phyloP scores from a whole-genome alignment of 352 stramenopile species.

The Globisporangium middletonii region DNA sequence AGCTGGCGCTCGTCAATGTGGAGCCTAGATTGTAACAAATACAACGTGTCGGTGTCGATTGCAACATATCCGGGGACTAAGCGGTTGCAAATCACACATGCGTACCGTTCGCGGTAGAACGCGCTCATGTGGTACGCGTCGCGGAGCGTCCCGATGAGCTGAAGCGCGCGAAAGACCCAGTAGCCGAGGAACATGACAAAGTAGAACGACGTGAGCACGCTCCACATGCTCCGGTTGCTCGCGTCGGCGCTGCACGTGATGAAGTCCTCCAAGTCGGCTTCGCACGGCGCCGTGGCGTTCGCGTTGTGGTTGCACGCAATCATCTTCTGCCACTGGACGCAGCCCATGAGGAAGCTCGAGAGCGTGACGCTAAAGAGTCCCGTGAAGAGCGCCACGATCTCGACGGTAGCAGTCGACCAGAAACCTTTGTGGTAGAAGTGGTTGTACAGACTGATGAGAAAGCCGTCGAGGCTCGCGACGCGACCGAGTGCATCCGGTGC shows the following conservation, averaged over 20 bases:
- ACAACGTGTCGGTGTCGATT: background rate
- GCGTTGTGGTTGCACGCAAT: constrained; percentile 65
- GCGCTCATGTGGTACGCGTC: constrained; percentile 87
- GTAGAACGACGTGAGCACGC: constrained; percentile 86
- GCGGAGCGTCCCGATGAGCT: constrained; percentile 78
- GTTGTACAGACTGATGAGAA: constrained; percentile 92
- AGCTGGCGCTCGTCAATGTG: constrained; percentile 84
- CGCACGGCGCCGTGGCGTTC: constrained; percentile 76
- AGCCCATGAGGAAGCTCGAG: constrained; percentile 93
- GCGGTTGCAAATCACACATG: background rate
- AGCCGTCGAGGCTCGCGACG: constrained; percentile 86
- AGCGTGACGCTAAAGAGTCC: constrained; percentile 95
- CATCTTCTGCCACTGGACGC: constrained; percentile 93
- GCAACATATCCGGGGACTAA: background rate
- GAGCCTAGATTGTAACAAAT: constrained; percentile 28
- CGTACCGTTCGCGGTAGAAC: constrained; percentile 86
- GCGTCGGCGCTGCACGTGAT: constrained; percentile 53
- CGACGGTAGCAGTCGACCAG: constrained; percentile 81
- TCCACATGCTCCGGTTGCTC: constrained; percentile 33
- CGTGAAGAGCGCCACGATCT: constrained; percentile 90
- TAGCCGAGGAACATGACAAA: constrained; percentile 94
- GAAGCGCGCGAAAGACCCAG: constrained; percentile 83
- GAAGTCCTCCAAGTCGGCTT: constrained; percentile 62
- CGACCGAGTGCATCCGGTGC: constrained; percentile 62
- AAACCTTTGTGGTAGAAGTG: constrained; percentile 95